Conservation (phyloP, 768 basidiomycete species). For the Boletus subparvulus region DNA sequence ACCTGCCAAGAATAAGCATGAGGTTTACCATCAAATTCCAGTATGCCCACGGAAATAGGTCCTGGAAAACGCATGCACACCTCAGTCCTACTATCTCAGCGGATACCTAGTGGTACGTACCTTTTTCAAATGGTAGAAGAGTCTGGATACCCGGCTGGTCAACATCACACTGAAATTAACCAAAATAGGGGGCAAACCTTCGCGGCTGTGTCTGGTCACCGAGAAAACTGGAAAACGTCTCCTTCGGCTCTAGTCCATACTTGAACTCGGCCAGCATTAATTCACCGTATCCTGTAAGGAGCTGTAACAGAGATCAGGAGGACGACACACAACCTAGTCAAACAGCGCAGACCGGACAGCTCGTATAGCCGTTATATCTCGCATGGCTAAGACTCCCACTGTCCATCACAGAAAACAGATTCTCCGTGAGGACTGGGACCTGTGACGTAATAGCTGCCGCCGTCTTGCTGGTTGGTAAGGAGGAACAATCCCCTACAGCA, state of each 20-base stretch:
- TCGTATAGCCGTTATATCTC: conserved; percentile 85
- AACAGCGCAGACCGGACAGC: conserved; percentile 68
- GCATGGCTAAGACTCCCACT: conserved; percentile 69
- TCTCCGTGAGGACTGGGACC: conserved; percentile 88
- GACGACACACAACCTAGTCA: background rate
- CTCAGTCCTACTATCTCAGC: background rate
- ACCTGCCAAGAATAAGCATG: background rate
- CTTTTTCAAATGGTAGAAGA: conserved; percentile 90
- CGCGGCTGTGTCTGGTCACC: conserved; percentile 76
- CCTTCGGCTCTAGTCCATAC: conserved; percentile 85
- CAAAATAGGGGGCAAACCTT: conserved; percentile 42
- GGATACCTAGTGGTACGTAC: conserved; percentile 30
- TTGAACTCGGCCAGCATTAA: conserved; percentile 92
- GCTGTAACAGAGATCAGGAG: conserved; percentile 38
- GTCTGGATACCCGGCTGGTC: conserved; percentile 34
- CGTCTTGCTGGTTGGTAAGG: conserved; percentile 93
- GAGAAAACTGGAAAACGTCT: conserved; percentile 69
- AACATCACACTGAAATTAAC: conserved; percentile 3
- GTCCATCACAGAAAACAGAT: conserved; percentile 73
- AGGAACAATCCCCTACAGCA: conserved; percentile 89
- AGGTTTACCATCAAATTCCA: conserved; percentile 68
- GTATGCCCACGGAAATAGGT: conserved; percentile 53
- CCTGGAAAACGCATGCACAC: conserved; percentile 12
- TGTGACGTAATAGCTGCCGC: conserved; percentile 92
- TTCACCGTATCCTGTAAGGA: conserved; percentile 79